Evolutionary conservation across 148 eudicot genomes (phyloP), one percentile per base, ranked within the genome.

Genomic region (Bassia scoparia): DNA sequence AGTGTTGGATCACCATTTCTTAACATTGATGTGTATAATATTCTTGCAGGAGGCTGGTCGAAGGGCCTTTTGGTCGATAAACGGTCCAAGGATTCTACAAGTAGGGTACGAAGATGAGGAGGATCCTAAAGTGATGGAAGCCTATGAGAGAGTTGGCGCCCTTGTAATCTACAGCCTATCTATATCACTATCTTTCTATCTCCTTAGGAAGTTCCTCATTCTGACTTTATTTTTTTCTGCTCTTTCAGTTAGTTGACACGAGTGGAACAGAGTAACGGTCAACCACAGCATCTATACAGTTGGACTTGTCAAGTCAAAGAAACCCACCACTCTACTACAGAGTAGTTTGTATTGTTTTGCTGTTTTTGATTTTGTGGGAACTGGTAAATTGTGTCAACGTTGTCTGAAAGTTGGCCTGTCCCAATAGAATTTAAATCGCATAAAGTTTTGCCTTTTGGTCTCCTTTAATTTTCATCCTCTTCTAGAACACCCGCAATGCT

Each of bases 61-160:
- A 73, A 88, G 97, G 80, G 96, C 97, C 34, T 88, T 95, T 68
- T 95, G 99, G 99, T 95, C 99, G 0, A 84, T 95, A 21, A 91
- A 90, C 76, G 99, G 99, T 73, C 96, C 97, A 23, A 81, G 89
- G 70, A 92, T 95, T 83, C 87, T 95, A 68, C 93, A 95, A 83
- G 34, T 95, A 24, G 99, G 99, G 24, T 95, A 91, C n/a, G 97
- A 86, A 83, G 90, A 87, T 20, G 99, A 92, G 78, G 93, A 87
- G 83, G 80, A 92, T 74, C 90, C 97, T 23, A 85, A 89, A 78
- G 99, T 88, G 48, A 95, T 92, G 96, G 99, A 85, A 82, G 99
- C 99, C 63, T 95, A 72, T 26, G 97, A 95, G 76, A 88, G 89
- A 87, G 90, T 90, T 54, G 99, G 99, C 73, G 77, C 97, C 58